Percentiles rank a stretch among this genome's conserved stretches.
Evolutionary conservation across 148 eudicot species (phyloP).

Genomic region (Limonium bicolor): DNA sequence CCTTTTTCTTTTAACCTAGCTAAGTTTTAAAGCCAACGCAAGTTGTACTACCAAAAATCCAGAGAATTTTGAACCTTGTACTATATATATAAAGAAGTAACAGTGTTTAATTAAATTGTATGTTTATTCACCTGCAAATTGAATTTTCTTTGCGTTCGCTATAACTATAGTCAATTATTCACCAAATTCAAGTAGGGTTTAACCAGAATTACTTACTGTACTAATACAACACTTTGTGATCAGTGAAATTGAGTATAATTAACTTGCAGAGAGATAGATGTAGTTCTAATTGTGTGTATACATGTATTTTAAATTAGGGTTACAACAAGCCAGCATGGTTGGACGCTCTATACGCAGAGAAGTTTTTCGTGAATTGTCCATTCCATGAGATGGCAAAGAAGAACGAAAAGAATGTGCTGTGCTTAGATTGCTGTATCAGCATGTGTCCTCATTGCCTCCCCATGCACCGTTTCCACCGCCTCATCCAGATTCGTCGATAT

Average conservation of each 20-base stretch:
- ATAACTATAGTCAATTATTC: background rate
- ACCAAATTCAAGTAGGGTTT: background rate
- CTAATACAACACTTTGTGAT: background rate
- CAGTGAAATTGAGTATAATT: background rate
- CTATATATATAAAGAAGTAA: too few relatives aligned
- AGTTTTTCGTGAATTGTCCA: constrained; percentile 59
- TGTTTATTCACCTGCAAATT: too few relatives aligned
- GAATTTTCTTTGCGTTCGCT: too few relatives aligned
- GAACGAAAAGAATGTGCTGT: constrained; percentile 83
- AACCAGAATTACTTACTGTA: background rate
- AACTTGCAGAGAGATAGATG: background rate
- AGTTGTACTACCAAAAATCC: too few relatives aligned
- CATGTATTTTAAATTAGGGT: constrained; percentile 28
- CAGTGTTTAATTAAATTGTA: too few relatives aligned
- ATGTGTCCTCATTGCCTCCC: constrained; percentile 86
- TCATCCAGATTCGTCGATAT: constrained; percentile 83
- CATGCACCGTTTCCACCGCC: constrained; percentile 69
- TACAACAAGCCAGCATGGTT: constrained; percentile 84
- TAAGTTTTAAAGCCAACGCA: too few relatives aligned
- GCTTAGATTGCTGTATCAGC: constrained; percentile 85
- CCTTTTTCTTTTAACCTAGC: too few relatives aligned
- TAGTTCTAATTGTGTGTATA: background rate
- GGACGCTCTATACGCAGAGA: constrained; percentile 67
- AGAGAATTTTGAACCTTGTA: too few relatives aligned
- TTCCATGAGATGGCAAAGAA: constrained; percentile 75